Percentiles rank a stretch among this genome's conserved stretches.
phyloP scores from a whole-genome alignment of 78 protist genomes.

The Monocercomonoides exilis region DNA sequence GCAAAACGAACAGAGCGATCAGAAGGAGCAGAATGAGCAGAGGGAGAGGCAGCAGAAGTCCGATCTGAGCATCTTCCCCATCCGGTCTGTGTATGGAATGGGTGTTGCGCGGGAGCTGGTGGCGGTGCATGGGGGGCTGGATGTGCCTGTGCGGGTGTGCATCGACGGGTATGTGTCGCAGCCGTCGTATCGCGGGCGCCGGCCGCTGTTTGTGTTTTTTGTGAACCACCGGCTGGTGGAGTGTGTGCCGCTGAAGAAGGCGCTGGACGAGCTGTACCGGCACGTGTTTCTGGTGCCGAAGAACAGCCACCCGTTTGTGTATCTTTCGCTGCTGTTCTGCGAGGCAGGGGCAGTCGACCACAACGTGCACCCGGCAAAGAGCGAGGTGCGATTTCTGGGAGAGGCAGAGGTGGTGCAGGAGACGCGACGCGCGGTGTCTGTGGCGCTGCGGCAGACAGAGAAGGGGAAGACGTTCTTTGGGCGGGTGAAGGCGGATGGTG shows the following conservation, averaged over 20 bases:
- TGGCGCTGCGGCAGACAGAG: too few species aligned
- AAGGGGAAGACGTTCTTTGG: too few species aligned
- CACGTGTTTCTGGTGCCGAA: background rate
- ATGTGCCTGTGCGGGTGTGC: background rate
- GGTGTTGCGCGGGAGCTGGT: slow-evolving; percentile 51
- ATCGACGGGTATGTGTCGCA: slow-evolving; percentile 50
- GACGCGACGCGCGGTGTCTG: too few species aligned
- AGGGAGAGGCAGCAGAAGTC: background rate
- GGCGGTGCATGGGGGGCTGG: background rate
- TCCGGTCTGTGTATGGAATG: slow-evolving; percentile 42
- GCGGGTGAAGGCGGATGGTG: too few species aligned
- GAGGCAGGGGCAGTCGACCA: slow-evolving; percentile 74
- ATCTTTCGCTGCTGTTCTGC: slow-evolving; percentile 47
- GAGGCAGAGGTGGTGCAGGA: too few species aligned
- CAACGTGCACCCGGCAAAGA: slow-evolving; percentile 96
- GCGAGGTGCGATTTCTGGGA: slow-evolving; percentile 54
- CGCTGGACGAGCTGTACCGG: slow-evolving; percentile 40
- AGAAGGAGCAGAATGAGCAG: background rate
- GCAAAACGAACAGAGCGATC: slow-evolving; percentile 30
- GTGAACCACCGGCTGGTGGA: slow-evolving; percentile 73
- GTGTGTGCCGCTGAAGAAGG: slow-evolving; percentile 40
- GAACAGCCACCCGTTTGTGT: slow-evolving; percentile 31
- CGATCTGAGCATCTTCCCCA: background rate
- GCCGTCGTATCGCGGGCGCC: slow-evolving; percentile 35
- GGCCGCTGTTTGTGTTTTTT: background rate